Base-by-base conservation (phyloP, 2,329 filamentous ascomycete genomes). In the Alternaria viburni region DNA sequence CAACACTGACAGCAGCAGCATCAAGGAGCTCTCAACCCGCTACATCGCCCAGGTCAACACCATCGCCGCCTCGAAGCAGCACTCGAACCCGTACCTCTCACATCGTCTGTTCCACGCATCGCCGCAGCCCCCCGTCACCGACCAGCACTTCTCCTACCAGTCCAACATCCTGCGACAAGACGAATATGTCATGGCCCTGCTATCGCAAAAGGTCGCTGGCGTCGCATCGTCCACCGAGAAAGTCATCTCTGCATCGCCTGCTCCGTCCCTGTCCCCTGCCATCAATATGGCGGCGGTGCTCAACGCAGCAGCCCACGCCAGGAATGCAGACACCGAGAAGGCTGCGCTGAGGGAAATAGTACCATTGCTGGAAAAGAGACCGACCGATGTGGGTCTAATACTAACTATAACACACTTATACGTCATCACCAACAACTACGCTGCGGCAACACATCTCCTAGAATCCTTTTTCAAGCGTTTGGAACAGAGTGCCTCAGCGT, bases 351-450 rank as follows among this genome's bases (percentile, higher is more conserved):
- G 90, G 75, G 84, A 87, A 36, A 87, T 96, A 25, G 80, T 92
- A 4, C 87, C 88, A 1, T 79, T 94, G 12, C 82, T 95, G 7
- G 90, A 93, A 71, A 90, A 89, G 74, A 86, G 92, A 28, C 92
- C 93, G 0, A 88, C 88, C 63, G 93, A 97, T 75, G 83, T 97
- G 21, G 95, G 94, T 2, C 84, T 97, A 4, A 82, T 92, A 23
- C 83, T 97, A 43, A 93, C 92, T 10, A 87, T 93, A 59, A 86
- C 95, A 10, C 93, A 97, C 77, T 86, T 97, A 47, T 93, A 96
- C 75, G 84, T 96, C 15, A 84, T 89, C 54, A 87, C 86, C 44
- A 88, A 90, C 50, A 93, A 95, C 75, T 85, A 88, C 26, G 90
- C 87, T 28, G 89, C 91, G 5, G 95, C 95, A 5, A 87, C 93